Conservation (phyloP, 2,329 filamentous ascomycete genomes). For the Nemania bipapillata region DNA sequence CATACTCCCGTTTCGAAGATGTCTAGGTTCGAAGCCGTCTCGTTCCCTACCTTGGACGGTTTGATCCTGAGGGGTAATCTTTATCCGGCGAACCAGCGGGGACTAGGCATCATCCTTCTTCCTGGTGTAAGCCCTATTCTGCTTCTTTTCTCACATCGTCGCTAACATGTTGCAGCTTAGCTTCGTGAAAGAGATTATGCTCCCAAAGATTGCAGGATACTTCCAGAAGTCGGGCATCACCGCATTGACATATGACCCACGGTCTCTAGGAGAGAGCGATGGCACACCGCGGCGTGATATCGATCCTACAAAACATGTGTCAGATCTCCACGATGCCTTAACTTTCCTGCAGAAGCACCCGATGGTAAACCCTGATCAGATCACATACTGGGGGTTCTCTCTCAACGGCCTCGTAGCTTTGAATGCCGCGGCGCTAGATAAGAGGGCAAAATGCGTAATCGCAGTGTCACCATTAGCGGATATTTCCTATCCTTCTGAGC, state of each 20-base stretch:
- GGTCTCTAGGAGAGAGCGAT: constrained; percentile 4
- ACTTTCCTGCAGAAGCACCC: not conserved
- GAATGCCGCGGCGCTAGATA: not conserved
- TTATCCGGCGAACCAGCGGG: not conserved
- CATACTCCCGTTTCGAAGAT: not conserved
- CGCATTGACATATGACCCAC: constrained; percentile 15
- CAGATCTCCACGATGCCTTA: constrained; percentile 17
- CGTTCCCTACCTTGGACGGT: not conserved
- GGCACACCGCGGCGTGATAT: constrained; percentile 13
- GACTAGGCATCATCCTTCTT: not conserved
- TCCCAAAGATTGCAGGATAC: not conserved
- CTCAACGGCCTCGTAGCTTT: not conserved
- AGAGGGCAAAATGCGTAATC: not conserved
- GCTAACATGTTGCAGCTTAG: not conserved
- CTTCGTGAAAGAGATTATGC: not conserved
- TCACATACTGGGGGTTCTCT: constrained; percentile 15
- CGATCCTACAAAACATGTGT: constrained; percentile 3
- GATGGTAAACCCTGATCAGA: not conserved
- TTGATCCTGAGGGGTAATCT: not conserved
- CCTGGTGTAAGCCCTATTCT: not conserved
- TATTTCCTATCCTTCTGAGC: not conserved
- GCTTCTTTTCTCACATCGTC: not conserved
- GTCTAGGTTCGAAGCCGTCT: not conserved
- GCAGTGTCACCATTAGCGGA: not conserved
- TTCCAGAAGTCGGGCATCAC: constrained; percentile 19